These are phyloP conservation scores for Fusarium hostae DNA, from an alignment of 2,329 filamentous ascomycete genomes.

Conservation along the genomic window DNA sequence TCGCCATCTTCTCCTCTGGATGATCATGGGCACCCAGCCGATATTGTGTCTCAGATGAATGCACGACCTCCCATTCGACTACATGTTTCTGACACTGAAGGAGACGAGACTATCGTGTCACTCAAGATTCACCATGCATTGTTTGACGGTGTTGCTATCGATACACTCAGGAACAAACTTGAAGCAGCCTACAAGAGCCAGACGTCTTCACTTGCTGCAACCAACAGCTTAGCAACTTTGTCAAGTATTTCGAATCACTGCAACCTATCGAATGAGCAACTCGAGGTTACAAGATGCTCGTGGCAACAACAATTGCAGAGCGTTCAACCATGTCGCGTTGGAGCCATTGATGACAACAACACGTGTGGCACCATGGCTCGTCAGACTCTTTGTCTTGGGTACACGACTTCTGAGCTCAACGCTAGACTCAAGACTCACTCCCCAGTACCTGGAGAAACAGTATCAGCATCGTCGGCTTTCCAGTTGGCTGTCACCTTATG, in stretches of 20 bases:
- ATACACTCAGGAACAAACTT: background rate
- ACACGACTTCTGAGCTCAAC: background rate
- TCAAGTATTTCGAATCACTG: background rate
- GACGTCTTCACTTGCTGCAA: rapidly evolving
- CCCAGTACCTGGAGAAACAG: rapidly evolving
- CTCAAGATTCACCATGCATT: constrained; percentile 24
- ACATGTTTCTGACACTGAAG: rapidly evolving
- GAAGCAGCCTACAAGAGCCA: background rate
- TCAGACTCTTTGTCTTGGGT: background rate
- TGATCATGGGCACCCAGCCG: background rate
- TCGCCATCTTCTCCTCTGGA: background rate
- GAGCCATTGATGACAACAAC: background rate
- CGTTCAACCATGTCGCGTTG: constrained; percentile 6
- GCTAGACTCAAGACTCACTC: background rate
- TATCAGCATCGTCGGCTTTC: constrained; percentile 2
- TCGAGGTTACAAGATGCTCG: background rate
- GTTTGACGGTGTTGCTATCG: constrained; percentile 16
- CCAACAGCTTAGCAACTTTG: background rate
- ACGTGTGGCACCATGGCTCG: constrained; percentile 2
- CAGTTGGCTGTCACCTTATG: constrained; percentile 15
- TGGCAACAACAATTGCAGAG: constrained; percentile 1
- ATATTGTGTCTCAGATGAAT: constrained; percentile 4
- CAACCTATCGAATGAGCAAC: background rate
- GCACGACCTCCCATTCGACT: background rate
- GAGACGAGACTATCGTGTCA: background rate